A percentile compares a stretch with the other conserved stretches of the same genome.
Evolutionary conservation across 495 filamentous ascomycete species (phyloP).

Genomic region (Lasiosphaeria ovina): DNA sequence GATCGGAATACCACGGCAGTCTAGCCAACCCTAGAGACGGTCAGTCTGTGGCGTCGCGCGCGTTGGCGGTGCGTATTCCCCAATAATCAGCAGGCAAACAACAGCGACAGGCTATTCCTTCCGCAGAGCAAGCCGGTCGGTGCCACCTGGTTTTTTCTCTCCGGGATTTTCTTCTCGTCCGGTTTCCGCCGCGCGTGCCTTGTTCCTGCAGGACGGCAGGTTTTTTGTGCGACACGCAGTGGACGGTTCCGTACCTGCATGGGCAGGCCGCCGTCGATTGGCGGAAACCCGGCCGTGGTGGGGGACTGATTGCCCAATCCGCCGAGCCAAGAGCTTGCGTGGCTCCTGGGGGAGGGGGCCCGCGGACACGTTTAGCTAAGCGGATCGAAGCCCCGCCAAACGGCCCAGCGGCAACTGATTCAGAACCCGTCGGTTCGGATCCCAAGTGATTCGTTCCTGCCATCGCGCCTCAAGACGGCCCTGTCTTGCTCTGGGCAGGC

Average conservation of each 20-base stretch:
- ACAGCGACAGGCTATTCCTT: background rate
- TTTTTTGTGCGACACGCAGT: conserved; percentile 12
- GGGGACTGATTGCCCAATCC: conserved; percentile 8
- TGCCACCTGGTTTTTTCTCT: background rate
- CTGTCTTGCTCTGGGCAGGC: background rate
- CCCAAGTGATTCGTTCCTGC: conserved; percentile 11
- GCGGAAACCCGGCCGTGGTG: conserved; percentile 1
- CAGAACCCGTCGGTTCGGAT: background rate
- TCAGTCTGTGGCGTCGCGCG: no score
- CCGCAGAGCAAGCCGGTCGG: background rate
- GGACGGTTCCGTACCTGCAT: conserved; percentile 20
- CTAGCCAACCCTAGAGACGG: no score
- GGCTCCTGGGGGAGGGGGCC: background rate
- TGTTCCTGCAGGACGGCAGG: conserved; percentile 15
- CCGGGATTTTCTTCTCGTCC: background rate
- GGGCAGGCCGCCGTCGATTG: conserved; percentile 1
- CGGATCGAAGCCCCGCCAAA: background rate
- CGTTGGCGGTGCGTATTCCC: no score
- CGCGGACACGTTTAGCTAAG: background rate
- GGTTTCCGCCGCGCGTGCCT: conserved; percentile 7
- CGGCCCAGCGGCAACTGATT: conserved; percentile 18
- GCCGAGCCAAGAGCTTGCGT: background rate
- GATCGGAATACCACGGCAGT: no score
- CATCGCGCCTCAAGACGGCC: background rate
- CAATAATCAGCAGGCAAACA: background rate